A percentile compares a stretch with the other conserved stretches of the same genome.
These are phyloP conservation scores for Paraphoma sp. DNA, from an alignment of 2,329 filamentous ascomycete genomes.

Conservation along the genomic window DNA sequence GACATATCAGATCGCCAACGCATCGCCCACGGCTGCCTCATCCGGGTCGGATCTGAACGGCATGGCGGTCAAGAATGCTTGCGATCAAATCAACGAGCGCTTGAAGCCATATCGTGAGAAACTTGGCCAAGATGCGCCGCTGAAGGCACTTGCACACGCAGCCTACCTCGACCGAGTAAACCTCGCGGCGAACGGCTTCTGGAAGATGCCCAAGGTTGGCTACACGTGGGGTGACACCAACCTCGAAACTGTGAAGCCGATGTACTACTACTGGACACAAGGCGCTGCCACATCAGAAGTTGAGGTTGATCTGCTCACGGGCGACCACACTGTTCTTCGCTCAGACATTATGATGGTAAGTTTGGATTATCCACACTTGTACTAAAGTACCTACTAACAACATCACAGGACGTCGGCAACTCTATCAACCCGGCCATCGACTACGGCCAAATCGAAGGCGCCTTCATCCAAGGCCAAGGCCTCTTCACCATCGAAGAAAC, in stretches of 20 bases:
- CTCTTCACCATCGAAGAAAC: slow-evolving; percentile 80
- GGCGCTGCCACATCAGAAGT: slow-evolving; percentile 89
- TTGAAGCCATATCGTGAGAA: slow-evolving; percentile 84
- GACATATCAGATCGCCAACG: slow-evolving; percentile 87
- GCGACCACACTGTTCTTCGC: slow-evolving; percentile 86
- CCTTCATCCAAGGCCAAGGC: slow-evolving; percentile 79
- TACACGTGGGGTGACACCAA: slow-evolving; percentile 76
- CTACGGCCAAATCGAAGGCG: slow-evolving; percentile 83
- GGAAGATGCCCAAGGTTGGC: slow-evolving; percentile 95
- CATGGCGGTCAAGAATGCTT: slow-evolving; percentile 91
- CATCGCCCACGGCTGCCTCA: slow-evolving; percentile 89
- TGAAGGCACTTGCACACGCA: slow-evolving; percentile 86
- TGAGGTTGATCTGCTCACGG: slow-evolving; percentile 88
- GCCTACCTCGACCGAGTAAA: slow-evolving; percentile 97
- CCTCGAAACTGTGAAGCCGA: slow-evolving; percentile 55
- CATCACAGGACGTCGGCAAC: slow-evolving; percentile 72
- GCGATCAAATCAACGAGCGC: slow-evolving; percentile 84
- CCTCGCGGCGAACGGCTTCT: slow-evolving; percentile 92
- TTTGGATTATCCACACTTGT: not conserved
- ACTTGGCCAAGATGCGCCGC: slow-evolving; percentile 74
- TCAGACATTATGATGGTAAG: slow-evolving; percentile 87
- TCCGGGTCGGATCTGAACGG: slow-evolving; percentile 94
- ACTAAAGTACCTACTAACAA: slow-evolving; percentile 3
- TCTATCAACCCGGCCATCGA: slow-evolving; percentile 80
- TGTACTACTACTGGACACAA: slow-evolving; percentile 97